phyloP scores from a whole-genome alignment of 768 basidiomycete species.

The Agaricus blazei region DNA sequence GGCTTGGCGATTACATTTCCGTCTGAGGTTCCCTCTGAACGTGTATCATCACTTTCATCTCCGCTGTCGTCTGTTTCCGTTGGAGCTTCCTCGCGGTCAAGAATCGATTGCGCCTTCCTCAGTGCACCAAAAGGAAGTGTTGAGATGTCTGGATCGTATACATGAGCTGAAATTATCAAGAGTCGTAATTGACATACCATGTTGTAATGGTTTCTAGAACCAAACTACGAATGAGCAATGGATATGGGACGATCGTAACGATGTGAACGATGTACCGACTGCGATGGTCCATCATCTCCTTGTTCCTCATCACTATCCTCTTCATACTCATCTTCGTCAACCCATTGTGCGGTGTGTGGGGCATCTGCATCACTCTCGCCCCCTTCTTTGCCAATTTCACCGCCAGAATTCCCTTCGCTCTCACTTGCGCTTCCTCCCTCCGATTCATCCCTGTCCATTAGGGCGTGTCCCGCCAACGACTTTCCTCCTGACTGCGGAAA shows the following conservation, averaged over 20 bases:
- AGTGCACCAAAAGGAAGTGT: conserved; percentile 60
- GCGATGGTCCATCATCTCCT: conserved; percentile 22
- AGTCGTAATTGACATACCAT: conserved; percentile 14
- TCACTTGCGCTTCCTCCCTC: not conserved
- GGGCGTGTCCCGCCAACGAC: not conserved
- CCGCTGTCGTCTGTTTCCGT: conserved; percentile 33
- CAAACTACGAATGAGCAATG: not conserved
- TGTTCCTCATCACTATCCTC: conserved; percentile 25
- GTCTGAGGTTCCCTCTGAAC: not conserved
- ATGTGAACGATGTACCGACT: conserved; percentile 20
- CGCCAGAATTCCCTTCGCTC: not conserved
- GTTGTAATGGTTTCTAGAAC: conserved; percentile 20
- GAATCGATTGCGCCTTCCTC: conserved; percentile 55
- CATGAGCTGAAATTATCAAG: not conserved
- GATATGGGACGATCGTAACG: not conserved
- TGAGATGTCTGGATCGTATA: conserved; percentile 43
- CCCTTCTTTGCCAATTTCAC: conserved; percentile 5
- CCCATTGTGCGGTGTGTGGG: conserved; percentile 17
- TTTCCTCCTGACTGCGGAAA: not conserved
- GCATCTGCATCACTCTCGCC: conserved; percentile 13
- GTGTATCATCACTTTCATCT: conserved; percentile 11
- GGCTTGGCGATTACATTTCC: conserved; percentile 35
- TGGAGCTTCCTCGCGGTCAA: conserved; percentile 36
- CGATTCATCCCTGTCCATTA: not conserved
- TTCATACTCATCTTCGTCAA: conserved; percentile 23